These are phyloP conservation scores for Sclerotinia borealis DNA, from an alignment of 2,329 filamentous ascomycete species.

Conservation along the genomic window DNA sequence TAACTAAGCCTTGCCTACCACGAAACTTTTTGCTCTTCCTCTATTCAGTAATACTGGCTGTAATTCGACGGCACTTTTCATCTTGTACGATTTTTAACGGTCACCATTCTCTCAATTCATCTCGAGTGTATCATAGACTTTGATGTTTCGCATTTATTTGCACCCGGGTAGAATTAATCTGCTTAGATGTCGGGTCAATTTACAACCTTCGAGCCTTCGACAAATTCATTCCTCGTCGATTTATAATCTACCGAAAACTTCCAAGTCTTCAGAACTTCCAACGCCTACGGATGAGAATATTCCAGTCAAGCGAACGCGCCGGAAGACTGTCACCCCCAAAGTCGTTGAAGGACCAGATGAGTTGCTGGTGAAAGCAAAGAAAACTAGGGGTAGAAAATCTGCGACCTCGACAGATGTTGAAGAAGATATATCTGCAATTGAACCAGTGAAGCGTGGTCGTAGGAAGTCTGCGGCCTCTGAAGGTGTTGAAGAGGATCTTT, in stretches of 20 bases:
- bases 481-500: neutral
- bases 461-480: neutral
- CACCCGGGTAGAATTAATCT: constrained; percentile 15
- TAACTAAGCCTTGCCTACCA: too few relatives aligned
- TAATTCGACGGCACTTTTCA: neutral
- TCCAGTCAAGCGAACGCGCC: neutral
- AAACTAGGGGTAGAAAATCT: neutral
- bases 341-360: neutral
- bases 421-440: neutral
- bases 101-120: neutral
- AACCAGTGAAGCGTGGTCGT: neutral
- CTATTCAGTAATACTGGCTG: neutral
- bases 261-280: neutral
- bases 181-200: neutral
- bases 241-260: neutral
- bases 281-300: neutral
- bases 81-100: neutral
- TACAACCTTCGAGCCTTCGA: neutral
- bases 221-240: neutral
- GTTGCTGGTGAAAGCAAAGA: neutral
- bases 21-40: neutral
- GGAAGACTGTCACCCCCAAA: neutral
- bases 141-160: constrained; percentile 23
- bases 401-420: neutral
- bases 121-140: neutral